Evolutionary conservation across 2,329 filamentous ascomycete genomes (phyloP), one percentile per base, ranked within the genome.

Genomic region (Fusarium floridanum): DNA sequence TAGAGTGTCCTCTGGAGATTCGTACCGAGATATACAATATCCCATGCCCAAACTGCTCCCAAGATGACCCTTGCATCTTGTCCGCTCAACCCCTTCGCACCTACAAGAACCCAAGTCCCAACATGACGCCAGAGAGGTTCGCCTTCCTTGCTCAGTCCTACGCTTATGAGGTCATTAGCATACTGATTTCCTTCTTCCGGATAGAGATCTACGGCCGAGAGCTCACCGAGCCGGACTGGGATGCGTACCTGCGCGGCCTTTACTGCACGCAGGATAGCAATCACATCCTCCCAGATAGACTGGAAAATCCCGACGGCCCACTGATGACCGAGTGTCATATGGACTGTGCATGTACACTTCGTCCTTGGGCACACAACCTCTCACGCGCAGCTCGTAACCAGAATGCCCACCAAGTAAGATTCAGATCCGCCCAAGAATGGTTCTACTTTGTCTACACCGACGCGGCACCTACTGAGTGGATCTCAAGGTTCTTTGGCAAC

Each of bases 311-410:
- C 43, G 12, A 48, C 14, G 43, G 43, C 20, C 41, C 41, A 6
- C n/a, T 45, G 14, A 27, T 5, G 6, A 6, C 11, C 45, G 8
- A 8, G 9, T 50, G 45, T 36, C 22, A 9, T 36, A 3, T 3
- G 2, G 60, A 72, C 22, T 75, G 73, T 41, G 7, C n/a, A 7
- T 65, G 64, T 29, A 64, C 48, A 14, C 17, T 2, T 20, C 24
- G 57, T 10, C 67, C 73, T 43, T 61, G 34, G 32, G 56, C 66
- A n/a, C 67, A 76, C 34, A 76, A 76, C 45, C 27, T 69, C 8
- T 61, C 72, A 0, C 70, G 73, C 8, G 60, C 62, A 10, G 43
- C 12, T 27, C 70, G 73, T 57, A 68, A 68, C 16, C 67, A 61
- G 5, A 70, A 73, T 22, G 56, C 29, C 48, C 16, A 1, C n/a